phyloP scores from a whole-genome alignment of 2,329 filamentous ascomycete species.

The Cordyceps cicadae region DNA sequence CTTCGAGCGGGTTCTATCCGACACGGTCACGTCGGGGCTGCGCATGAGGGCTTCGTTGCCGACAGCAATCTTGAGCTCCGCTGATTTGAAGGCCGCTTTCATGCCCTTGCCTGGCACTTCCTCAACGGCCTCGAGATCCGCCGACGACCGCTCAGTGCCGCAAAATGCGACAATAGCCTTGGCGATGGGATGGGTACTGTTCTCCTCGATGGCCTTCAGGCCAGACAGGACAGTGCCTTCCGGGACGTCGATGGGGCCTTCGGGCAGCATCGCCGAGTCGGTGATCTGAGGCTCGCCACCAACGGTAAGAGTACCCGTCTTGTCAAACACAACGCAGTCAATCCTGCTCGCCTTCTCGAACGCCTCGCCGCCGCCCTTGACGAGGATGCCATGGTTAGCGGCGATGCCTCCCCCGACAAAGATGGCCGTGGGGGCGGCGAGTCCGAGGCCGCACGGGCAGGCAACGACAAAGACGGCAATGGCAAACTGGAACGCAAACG shows the following conservation, averaged over 20 bases:
- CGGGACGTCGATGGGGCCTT: conserved; percentile 17
- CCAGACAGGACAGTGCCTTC: conserved; percentile 38
- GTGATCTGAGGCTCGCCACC: conserved; percentile 64
- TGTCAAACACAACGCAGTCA: conserved; percentile 78
- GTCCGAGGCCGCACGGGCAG: conserved; percentile 74
- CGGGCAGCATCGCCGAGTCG: conserved; percentile 36
- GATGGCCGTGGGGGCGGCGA: conserved; percentile 79
- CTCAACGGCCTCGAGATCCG: conserved; percentile 39
- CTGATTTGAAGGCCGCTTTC: conserved; percentile 42
- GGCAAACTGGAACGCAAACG: conserved; percentile 72
- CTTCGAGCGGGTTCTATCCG: conserved; percentile 23
- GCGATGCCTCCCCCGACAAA: conserved; percentile 77
- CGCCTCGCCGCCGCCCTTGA: conserved; percentile 76
- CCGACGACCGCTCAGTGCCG: conserved; percentile 24
- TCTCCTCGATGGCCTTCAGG: conserved; percentile 56
- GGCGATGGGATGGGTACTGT: conserved; percentile 67
- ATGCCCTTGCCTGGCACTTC: conserved; percentile 68
- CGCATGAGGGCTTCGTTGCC: conserved; percentile 66
- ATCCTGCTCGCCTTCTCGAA: conserved; percentile 76
- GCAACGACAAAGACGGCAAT: conserved; percentile 83
- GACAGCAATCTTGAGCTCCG: conserved; percentile 47
- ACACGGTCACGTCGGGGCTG: conserved; percentile 35
- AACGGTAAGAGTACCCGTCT: conserved; percentile 75
- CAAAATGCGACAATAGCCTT: conserved; percentile 62
- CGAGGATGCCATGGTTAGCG: conserved; percentile 70